Evolutionary conservation across 106 monocot genomes (phyloP).

Genomic region (Apostasia ramifera): DNA sequence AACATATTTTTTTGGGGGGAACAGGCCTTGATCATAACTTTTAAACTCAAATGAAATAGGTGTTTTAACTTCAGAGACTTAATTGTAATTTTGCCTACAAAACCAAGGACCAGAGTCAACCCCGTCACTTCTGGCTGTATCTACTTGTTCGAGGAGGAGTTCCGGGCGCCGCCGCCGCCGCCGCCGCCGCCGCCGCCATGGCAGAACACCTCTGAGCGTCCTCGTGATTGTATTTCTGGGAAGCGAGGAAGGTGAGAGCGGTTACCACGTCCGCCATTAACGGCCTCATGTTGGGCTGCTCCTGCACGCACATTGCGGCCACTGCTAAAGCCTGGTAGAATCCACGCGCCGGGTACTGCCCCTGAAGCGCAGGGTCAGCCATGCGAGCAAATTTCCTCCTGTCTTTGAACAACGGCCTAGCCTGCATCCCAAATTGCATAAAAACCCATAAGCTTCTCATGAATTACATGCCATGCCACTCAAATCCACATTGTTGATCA

Average conservation of each 20-base stretch:
- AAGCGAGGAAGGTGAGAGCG: constrained; percentile 33
- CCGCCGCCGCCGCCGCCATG: not conserved
- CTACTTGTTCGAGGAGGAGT: not conserved
- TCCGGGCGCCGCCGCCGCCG: not conserved
- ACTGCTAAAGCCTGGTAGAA: constrained; percentile 31
- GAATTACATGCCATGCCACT: too few relatives aligned
- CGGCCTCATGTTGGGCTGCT: constrained; percentile 25
- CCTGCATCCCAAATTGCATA: constrained; percentile 8
- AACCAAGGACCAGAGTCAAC: too few relatives aligned
- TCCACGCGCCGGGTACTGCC: constrained; percentile 17
- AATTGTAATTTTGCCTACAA: too few relatives aligned
- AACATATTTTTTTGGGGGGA: too few relatives aligned
- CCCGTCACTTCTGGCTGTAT: not conserved
- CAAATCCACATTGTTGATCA: too few relatives aligned
- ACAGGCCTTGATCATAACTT: too few relatives aligned
- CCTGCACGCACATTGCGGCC: constrained; percentile 37
- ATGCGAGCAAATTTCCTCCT: constrained; percentile 23
- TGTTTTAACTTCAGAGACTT: too few relatives aligned
- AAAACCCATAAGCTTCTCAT: not conserved
- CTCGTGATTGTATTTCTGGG: constrained; percentile 16
- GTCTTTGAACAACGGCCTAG: constrained; percentile 31
- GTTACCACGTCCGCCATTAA: constrained; percentile 30
- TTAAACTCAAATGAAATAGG: too few relatives aligned
- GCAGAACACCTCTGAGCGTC: not conserved
- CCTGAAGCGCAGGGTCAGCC: constrained; percentile 28